A percentile compares a stretch with the other conserved stretches of the same genome.
Evolutionary conservation across 2,329 filamentous ascomycete genomes (phyloP).

Genomic region (Rhytidhysteron rufulum): DNA sequence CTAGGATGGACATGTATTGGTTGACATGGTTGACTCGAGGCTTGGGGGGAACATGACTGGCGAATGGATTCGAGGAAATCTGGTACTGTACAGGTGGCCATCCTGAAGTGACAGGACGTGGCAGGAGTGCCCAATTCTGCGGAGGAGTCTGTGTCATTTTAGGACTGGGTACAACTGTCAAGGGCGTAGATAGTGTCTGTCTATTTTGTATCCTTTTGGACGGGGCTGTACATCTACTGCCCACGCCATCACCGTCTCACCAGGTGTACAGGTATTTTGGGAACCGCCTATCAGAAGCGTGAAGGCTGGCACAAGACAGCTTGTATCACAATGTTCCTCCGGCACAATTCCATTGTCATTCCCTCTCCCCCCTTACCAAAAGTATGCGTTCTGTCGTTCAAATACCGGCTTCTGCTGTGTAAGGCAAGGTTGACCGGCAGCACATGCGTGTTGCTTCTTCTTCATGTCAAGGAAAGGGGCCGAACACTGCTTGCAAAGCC

Average conservation of each 20-base stretch:
- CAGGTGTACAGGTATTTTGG: no score
- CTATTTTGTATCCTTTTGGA: background rate
- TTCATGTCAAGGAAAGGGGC: no score
- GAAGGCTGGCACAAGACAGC: no score
- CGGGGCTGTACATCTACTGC: background rate
- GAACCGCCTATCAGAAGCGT: background rate
- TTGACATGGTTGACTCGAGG: background rate
- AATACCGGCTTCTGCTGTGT: no score
- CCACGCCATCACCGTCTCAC: background rate
- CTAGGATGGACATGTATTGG: background rate
- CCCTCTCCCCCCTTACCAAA: no score
- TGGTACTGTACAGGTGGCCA: background rate
- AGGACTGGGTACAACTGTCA: background rate
- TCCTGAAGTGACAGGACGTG: background rate
- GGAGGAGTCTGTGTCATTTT: background rate
- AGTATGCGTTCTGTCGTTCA: no score
- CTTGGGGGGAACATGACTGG: background rate
- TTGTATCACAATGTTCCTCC: no score
- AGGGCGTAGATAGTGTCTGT: background rate
- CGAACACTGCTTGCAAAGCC: no score
- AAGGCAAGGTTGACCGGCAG: no score
- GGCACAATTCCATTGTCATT: no score
- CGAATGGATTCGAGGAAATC: background rate
- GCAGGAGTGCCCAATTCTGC: background rate
- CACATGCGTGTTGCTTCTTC: no score